A percentile compares a stretch with the other conserved stretches of the same genome.
These are phyloP conservation scores for Globisporangium megalacanthum DNA, from an alignment of 352 stramenopile genomes.

Conservation along the genomic window DNA sequence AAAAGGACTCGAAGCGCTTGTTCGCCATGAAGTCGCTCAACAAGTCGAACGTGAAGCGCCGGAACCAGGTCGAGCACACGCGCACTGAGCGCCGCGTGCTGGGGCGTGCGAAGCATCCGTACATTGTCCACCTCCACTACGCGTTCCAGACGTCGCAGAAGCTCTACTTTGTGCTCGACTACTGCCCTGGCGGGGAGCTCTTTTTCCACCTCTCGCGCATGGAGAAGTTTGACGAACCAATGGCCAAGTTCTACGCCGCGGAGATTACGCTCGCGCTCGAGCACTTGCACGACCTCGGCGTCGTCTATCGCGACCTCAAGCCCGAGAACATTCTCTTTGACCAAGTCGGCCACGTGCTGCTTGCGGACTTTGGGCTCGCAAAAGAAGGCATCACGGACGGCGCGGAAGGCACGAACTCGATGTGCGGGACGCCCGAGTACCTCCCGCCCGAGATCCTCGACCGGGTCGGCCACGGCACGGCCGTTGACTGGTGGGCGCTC, in stretches of 20 bases:
- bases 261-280: constrained; percentile 88
- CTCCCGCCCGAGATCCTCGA: constrained; percentile 90
- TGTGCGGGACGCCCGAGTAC: constrained; percentile 92
- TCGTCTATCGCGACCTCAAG: constrained; percentile 88
- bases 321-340: constrained; percentile 88
- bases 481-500: constrained; percentile 92
- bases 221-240: constrained; percentile 85
- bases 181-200: constrained; percentile 87
- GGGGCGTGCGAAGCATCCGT: constrained; percentile 85
- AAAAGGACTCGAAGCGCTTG: constrained; percentile 68
- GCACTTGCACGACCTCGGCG: constrained; percentile 83
- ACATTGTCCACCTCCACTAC: constrained; percentile 90
- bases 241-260: constrained; percentile 89
- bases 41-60: constrained; percentile 86
- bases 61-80: constrained; percentile 84
- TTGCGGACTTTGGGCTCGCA: constrained; percentile 85
- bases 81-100: constrained; percentile 81
- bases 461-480: constrained; percentile 84
- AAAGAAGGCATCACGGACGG: constrained; percentile 85
- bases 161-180: constrained; percentile 91
- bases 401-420: constrained; percentile 81
- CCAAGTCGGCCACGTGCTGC: constrained; percentile 59
- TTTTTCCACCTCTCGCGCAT: constrained; percentile 89
- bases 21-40: constrained; percentile 89
- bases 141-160: constrained; percentile 90